phyloP scores from a whole-genome alignment of 176 grass and related monocot species.

The Ensete glaucum region DNA sequence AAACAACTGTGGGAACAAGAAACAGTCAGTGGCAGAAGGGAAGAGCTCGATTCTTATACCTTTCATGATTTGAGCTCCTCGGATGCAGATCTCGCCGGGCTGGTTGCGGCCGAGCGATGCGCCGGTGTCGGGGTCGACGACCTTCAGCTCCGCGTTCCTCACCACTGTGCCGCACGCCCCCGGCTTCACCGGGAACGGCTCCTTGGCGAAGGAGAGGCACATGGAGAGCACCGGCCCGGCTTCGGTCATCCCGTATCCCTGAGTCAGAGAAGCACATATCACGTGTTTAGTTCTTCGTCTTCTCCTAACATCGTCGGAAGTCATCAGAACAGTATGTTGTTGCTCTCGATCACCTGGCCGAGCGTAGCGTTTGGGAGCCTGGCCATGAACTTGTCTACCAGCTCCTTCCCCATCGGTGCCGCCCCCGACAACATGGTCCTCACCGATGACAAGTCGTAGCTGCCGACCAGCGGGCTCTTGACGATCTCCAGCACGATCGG shows the following conservation, averaged over 20 bases:
- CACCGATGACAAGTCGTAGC: slow-evolving; percentile 70
- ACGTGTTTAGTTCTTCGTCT: neutral
- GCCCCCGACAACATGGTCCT: slow-evolving; percentile 76
- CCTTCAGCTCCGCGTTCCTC: slow-evolving; percentile 67
- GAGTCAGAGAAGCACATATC: neutral
- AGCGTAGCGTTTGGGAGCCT: slow-evolving; percentile 64
- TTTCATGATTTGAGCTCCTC: slow-evolving; percentile 80
- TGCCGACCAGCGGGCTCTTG: slow-evolving; percentile 52
- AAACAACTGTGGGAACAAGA: no score
- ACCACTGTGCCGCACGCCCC: slow-evolving; percentile 68
- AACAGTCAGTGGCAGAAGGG: no score
- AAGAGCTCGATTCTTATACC: slow-evolving; percentile 17
- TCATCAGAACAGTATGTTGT: neutral
- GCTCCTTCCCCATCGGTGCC: slow-evolving; percentile 84
- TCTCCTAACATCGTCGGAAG: neutral
- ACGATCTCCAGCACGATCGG: slow-evolving; percentile 79
- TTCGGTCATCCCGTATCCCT: slow-evolving; percentile 88
- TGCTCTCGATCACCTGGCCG: slow-evolving; percentile 47
- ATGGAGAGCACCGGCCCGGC: slow-evolving; percentile 62
- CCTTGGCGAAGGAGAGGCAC: slow-evolving; percentile 63
- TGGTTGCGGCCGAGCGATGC: slow-evolving; percentile 32
- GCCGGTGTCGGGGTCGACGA: slow-evolving; percentile 47
- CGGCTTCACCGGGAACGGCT: slow-evolving; percentile 52
- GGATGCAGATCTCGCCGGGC: slow-evolving; percentile 56
- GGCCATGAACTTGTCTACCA: slow-evolving; percentile 49